Percentiles rank a stretch among this genome's conserved stretches.
These are phyloP conservation scores for Epichloe baconii DNA, from an alignment of 2,329 filamentous ascomycete genomes.

Conservation along the genomic window DNA sequence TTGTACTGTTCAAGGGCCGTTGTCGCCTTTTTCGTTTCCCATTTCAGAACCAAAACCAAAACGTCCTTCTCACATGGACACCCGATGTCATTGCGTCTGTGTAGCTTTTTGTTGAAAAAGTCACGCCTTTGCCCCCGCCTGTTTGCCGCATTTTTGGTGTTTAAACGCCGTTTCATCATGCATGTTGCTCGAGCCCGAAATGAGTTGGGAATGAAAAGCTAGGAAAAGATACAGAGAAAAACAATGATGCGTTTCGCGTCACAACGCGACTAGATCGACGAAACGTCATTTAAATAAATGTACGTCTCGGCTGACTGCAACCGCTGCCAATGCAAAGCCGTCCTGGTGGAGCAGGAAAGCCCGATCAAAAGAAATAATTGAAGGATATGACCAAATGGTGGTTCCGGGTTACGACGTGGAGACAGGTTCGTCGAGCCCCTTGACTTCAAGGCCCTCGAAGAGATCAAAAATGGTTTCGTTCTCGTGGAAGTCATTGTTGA, in stretches of 20 bases:
- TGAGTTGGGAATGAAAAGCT: conserved; percentile 9
- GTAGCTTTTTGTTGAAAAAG: conserved; percentile 31
- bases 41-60: background rate
- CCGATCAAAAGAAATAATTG: background rate
- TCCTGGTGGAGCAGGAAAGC: conserved; percentile 7
- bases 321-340: conserved; percentile 6
- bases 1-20: conserved; percentile 4
- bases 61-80: background rate
- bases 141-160: conserved; percentile 5
- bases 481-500: conserved; percentile 96
- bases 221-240: conserved; percentile 7
- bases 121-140: conserved; percentile 14
- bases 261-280: background rate
- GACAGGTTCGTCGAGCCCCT: conserved; percentile 40
- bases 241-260: background rate
- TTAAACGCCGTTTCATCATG: conserved; percentile 6
- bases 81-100: conserved; percentile 8
- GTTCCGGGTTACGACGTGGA: conserved; percentile 1
- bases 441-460: conserved; percentile 64
- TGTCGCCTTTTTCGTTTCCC: background rate
- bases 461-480: conserved; percentile 70
- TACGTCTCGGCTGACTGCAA: conserved; percentile 2
- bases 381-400: background rate
- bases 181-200: background rate
- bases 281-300: conserved; percentile 7